Conservation (phyloP, 352 stramenopile genomes). For the Globisporangium acanthophoron region DNA sequence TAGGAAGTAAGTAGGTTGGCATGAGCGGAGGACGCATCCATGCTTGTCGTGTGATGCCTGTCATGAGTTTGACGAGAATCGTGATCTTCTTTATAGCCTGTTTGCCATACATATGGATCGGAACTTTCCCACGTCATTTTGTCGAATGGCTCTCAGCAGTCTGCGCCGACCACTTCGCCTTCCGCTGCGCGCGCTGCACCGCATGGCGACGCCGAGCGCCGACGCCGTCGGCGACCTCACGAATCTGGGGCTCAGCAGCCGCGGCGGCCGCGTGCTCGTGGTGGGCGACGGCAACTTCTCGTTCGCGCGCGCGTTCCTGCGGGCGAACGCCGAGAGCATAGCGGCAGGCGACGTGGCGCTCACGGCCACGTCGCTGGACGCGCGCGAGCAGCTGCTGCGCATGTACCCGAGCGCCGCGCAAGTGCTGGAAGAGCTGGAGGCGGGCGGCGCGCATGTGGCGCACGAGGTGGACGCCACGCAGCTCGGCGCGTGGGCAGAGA, state of each 20-base stretch:
- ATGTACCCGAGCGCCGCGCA: conserved; percentile 65
- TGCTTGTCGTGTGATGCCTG: too few relatives aligned
- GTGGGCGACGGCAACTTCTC: conserved; percentile 86
- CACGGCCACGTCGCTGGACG: conserved; percentile 69
- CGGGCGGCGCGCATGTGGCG: conserved; percentile 42
- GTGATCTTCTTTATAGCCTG: neutral
- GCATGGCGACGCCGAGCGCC: neutral
- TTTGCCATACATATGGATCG: too few relatives aligned
- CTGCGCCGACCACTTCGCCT: neutral
- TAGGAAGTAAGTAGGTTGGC: neutral
- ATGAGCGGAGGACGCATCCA: too few relatives aligned
- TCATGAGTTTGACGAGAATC: too few relatives aligned
- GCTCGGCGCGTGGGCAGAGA: conserved; percentile 34
- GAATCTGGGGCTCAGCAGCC: conserved; percentile 30
- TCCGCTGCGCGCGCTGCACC: neutral
- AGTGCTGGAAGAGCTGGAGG: conserved; percentile 52
- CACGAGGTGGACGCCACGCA: conserved; percentile 71
- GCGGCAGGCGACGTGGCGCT: conserved; percentile 15
- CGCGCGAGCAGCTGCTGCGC: conserved; percentile 45
- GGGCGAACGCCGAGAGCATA: conserved; percentile 31
- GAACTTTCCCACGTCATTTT: neutral
- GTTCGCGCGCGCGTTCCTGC: conserved; percentile 66
- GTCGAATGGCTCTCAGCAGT: neutral
- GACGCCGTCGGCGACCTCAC: conserved; percentile 39
- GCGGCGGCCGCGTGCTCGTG: conserved; percentile 40